Percentiles rank a stretch among this genome's conserved stretches.
These are phyloP conservation scores for Boletellus ananas DNA, from an alignment of 768 basidiomycete genomes.

Conservation along the genomic window DNA sequence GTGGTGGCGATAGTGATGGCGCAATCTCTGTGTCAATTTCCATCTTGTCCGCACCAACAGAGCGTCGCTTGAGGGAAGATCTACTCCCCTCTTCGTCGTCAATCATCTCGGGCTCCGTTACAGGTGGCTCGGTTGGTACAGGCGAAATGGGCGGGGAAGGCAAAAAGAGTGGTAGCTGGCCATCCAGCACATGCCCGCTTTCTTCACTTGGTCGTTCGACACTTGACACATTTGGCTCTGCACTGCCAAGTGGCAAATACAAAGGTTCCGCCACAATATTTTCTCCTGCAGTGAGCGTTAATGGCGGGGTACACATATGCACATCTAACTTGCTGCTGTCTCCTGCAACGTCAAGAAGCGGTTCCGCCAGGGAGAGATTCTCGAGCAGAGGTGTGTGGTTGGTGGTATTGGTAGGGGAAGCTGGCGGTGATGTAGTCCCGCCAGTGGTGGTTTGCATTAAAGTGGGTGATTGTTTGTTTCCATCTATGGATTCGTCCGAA, in stretches of 20 bases:
- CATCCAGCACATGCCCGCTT: conserved; percentile 8
- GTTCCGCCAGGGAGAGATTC: conserved; percentile 22
- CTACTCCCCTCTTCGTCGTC: conserved; percentile 2
- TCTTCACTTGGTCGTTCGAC: conserved; percentile 12
- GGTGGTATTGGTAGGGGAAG: conserved; percentile 8
- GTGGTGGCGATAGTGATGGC: not conserved
- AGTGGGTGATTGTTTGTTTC: conserved; percentile 8
- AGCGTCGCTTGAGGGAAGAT: conserved; percentile 21
- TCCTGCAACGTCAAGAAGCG: not conserved
- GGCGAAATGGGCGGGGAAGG: conserved; percentile 44
- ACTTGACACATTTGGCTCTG: conserved; percentile 2
- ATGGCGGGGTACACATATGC: conserved; percentile 20
- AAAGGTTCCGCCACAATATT: conserved; percentile 7
- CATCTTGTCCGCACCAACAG: conserved; percentile 12
- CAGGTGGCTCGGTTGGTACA: conserved; percentile 15
- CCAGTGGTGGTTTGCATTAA: conserved; percentile 4
- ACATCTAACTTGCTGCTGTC: conserved; percentile 14
- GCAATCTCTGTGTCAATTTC: conserved; percentile 1
- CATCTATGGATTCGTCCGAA: conserved; percentile 19
- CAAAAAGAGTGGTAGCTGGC: conserved; percentile 43
- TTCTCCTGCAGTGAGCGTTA: conserved; percentile 8
- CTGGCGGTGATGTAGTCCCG: conserved; percentile 5
- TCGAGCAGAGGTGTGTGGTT: conserved; percentile 19
- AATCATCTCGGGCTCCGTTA: conserved; percentile 19
- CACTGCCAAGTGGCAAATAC: conserved; percentile 2